Evolutionary conservation across 2,329 filamentous ascomycete species (phyloP), one percentile per base, ranked within the genome.

Genomic region (Colletotrichum sidae): DNA sequence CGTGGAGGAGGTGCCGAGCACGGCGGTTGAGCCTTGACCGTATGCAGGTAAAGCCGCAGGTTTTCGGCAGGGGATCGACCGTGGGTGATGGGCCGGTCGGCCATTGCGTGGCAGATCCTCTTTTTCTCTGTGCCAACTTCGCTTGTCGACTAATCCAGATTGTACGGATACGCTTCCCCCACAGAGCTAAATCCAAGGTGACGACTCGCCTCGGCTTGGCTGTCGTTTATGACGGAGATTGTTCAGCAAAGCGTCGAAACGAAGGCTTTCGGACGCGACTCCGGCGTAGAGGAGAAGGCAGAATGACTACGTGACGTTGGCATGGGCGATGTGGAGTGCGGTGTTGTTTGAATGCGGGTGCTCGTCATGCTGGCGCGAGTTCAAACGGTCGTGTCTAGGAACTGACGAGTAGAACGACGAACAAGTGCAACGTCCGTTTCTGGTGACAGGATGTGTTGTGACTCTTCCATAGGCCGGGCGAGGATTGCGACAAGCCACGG

Each of bases 21-120:
- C 38, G 53, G 49, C 63, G 41, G 60, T 53, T 42, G 53, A 58
- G 60, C 38, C 58, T 66, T 64, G 55, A 60, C 64, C 46, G 50
- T 25, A 60, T 67, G 38, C 49, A 60, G 64, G 54, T 25, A 54
- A 65, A 55, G 47, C 60, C 34, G 60, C 64, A 67, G 60, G 54
- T 46, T 11, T 25, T 41, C 45, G 49, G 60, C 64, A 67, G 42
- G 60, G 64, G 52, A 52, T 6, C 58, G 25, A 44, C 37, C n/a
- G 37, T 55, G 46, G 54, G 38, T 50, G 17, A n/a, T 38, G 46
- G 49, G 52, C 44, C 51, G 39, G 13, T 38, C 47, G 33, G 59
- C 34, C 51, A 46, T 65, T 65, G 50, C 33, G 42, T 64, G 47
- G 58, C 60, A 66, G 53, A 54, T 64, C 47, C 38, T 41, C 37